A percentile compares a stretch with the other conserved stretches of the same genome.
These are phyloP conservation scores for Fusarium dlaminii DNA, from an alignment of 2,329 filamentous ascomycete genomes.

Conservation along the genomic window DNA sequence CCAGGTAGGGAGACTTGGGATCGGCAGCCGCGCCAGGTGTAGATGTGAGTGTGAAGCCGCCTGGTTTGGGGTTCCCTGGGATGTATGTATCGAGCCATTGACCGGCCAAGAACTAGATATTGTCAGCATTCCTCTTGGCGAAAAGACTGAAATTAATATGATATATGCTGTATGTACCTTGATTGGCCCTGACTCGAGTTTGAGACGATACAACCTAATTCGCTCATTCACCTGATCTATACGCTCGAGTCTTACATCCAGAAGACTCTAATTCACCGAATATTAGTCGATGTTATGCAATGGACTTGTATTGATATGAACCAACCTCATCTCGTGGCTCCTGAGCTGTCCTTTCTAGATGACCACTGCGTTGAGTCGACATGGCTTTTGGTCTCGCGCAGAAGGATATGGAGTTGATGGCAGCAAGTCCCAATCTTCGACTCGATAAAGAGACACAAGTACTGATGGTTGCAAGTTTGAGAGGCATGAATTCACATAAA, in stretches of 20 bases:
- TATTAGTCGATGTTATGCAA: not conserved
- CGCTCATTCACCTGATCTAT: slow-evolving; percentile 73
- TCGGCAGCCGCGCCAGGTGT: slow-evolving; percentile 67
- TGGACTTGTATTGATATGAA: not conserved
- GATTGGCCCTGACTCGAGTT: slow-evolving; percentile 59
- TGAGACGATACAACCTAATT: slow-evolving; percentile 74
- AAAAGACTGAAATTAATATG: too few species aligned
- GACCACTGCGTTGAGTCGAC: slow-evolving; percentile 28
- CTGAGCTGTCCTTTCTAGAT: slow-evolving; percentile 59
- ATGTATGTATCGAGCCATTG: slow-evolving; percentile 90
- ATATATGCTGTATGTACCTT: slow-evolving; percentile 52
- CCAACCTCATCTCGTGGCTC: slow-evolving; percentile 73
- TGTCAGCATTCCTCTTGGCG: not conserved
- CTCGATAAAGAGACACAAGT: not conserved
- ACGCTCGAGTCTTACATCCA: slow-evolving; percentile 67
- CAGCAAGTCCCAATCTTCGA: not conserved
- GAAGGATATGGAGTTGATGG: not conserved
- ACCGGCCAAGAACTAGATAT: slow-evolving; percentile 74
- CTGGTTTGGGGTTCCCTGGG: slow-evolving; percentile 73
- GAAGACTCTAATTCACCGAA: slow-evolving; percentile 55
- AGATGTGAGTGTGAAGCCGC: slow-evolving; percentile 90
- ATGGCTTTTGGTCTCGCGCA: slow-evolving; percentile 9
- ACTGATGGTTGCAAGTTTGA: not conserved
- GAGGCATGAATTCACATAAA: not conserved
- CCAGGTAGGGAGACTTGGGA: slow-evolving; percentile 63